Evolutionary conservation across 805 yeast genomes (phyloP), one percentile per base, ranked within the genome.

Genomic region (Candida tallmaniae): DNA sequence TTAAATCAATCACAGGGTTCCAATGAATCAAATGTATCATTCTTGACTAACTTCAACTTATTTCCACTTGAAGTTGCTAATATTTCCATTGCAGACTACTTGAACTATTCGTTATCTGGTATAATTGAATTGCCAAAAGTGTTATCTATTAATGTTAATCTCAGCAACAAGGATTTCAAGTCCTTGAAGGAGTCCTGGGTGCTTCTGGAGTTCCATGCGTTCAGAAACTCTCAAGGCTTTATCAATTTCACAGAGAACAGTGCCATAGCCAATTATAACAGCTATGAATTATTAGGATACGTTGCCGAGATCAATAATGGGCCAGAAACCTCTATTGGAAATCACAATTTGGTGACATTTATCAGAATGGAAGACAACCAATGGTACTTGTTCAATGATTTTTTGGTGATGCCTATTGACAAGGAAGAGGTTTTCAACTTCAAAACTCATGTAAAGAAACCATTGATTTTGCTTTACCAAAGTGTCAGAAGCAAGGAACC

Each of bases 361-460:
- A 68, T 74, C 2, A 70, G 70, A 41, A 60, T 76, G 4, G 62
- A 58, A 11, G 69, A 69, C 30, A 27, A 15, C 3, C 52, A 52
- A 46, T 93, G 98, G 98, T 77, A 71, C 50, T 56, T 93, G 51
- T 87, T 93, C 56, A 93, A 93, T 52, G 97, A 93, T 56, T 93
- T 90, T 58, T 62, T 93, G 44, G 97, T 89, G 11, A 74, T 77
- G 47, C 80, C 78, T 16, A 69, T 93, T 1, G 70, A 80, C 1
- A 85, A 81, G 46, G 73, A 70, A 10, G 97, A 93, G 46, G 97
- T 84, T 0, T 67, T 88, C 31, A 76, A 87, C 51, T 58, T 87
- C 31, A 62, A 78, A 1, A 68, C 70, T 31, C 68, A 80, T 65
- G 89, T 96, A 96, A 93, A 93, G 53, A 76, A 76, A 21, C 95